phyloP scores from a whole-genome alignment of 768 basidiomycete species.

The Auricularia heimuer region DNA sequence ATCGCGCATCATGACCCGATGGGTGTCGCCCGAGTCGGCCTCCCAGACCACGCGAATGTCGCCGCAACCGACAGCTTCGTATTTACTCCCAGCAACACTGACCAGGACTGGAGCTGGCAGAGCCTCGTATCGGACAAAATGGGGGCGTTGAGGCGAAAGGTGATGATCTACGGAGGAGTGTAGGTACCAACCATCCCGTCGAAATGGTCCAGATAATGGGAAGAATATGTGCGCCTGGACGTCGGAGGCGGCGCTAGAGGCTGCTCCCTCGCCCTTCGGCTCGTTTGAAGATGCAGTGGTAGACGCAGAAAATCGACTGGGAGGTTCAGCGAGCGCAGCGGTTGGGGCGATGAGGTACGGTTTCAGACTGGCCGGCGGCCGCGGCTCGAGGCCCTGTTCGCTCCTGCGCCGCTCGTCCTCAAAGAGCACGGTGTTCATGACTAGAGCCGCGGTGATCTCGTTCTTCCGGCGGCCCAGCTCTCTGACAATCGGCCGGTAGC shows the following conservation, averaged over 20 bases:
- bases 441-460: not conserved
- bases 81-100: not conserved
- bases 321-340: not conserved
- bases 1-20: not conserved
- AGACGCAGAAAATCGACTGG: not conserved
- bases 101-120: not conserved
- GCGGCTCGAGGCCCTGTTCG: not conserved
- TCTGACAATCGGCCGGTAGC: not conserved
- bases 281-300: not conserved
- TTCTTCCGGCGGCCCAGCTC: not conserved
- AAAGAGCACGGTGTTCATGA: not conserved
- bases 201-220: not conserved
- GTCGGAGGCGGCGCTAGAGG: not conserved
- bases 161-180: not conserved
- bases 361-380: not conserved
- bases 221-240: not conserved
- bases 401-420: not conserved
- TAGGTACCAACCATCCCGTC: not conserved
- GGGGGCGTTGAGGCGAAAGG: not conserved
- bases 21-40: not conserved
- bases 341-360: not conserved
- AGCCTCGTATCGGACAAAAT: not conserved
- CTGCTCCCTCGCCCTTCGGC: not conserved
- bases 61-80: not conserved
- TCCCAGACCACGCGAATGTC: not conserved